These are phyloP conservation scores for Diplosphaera chodatii DNA, from an alignment of 139 green algal genomes.

Conservation along the genomic window DNA sequence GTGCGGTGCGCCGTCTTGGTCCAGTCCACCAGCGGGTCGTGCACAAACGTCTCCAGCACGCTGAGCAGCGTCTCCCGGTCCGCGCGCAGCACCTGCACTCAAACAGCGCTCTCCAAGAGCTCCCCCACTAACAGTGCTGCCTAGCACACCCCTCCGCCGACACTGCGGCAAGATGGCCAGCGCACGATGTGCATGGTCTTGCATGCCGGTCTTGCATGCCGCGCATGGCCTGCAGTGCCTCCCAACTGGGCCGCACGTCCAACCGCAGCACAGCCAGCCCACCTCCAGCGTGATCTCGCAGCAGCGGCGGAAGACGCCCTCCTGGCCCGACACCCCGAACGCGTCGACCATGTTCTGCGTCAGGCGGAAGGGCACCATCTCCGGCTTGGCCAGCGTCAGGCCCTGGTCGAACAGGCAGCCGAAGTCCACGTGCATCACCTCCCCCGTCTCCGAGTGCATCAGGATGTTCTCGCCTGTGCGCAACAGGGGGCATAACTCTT, in stretches of 20 bases:
- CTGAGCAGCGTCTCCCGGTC: slow-evolving; percentile 80
- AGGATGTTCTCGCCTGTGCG: slow-evolving; percentile 89
- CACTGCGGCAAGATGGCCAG: too few relatives aligned
- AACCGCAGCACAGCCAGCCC: neutral
- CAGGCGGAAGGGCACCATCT: slow-evolving; percentile 93
- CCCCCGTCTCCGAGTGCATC: slow-evolving; percentile 51
- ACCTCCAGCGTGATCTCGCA: slow-evolving; percentile 84
- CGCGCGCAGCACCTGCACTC: slow-evolving; percentile 59
- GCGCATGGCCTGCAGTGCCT: too few relatives aligned
- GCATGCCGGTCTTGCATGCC: too few relatives aligned
- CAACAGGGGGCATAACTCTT: neutral
- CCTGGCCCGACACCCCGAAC: slow-evolving; percentile 82
- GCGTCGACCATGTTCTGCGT: slow-evolving; percentile 97
- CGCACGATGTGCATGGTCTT: too few relatives aligned
- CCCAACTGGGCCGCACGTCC: too few relatives aligned
- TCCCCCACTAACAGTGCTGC: too few relatives aligned
- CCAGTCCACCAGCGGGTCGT: slow-evolving; percentile 97
- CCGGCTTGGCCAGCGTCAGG: slow-evolving; percentile 70
- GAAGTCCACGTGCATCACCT: slow-evolving; percentile 91
- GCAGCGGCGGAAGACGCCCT: slow-evolving; percentile 79
- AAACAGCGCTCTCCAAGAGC: too few relatives aligned
- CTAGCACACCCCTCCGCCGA: too few relatives aligned
- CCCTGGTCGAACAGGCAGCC: slow-evolving; percentile 90
- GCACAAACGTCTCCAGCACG: slow-evolving; percentile 93
- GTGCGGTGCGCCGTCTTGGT: neutral